Percentiles rank a stretch among this genome's conserved stretches.
Conservation (phyloP, 116 monocot species). For the Papilionanthe hybrid region DNA sequence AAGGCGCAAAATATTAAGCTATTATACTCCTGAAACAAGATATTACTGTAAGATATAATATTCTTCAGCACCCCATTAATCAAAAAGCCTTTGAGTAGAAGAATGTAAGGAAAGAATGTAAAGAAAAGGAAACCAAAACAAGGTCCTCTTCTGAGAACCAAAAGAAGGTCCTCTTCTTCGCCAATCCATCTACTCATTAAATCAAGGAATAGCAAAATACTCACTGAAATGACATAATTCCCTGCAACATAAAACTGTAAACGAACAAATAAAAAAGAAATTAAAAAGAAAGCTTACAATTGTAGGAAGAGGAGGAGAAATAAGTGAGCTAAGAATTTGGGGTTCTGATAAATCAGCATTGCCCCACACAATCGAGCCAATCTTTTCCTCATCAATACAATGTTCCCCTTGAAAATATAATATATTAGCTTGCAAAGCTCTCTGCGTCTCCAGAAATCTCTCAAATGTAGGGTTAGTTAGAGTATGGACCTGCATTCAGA, state of each 20-base stretch:
- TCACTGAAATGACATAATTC: background rate
- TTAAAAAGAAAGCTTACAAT: constrained; percentile 48
- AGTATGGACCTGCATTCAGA: constrained; percentile 51
- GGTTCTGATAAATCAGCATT: constrained; percentile 41
- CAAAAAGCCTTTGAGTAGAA: no score
- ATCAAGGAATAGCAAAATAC: background rate
- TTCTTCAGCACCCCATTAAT: no score
- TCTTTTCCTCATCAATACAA: constrained; percentile 34
- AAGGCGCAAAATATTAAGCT: no score
- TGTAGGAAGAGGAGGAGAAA: constrained; percentile 48
- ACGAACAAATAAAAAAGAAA: background rate
- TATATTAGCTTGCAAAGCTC: constrained; percentile 35
- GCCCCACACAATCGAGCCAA: constrained; percentile 56
- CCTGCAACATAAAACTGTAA: background rate
- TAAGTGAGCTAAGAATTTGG: constrained; percentile 31
- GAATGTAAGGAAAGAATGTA: no score
- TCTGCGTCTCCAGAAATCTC: constrained; percentile 40
- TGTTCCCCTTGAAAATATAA: constrained; percentile 66
- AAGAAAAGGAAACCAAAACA: no score
- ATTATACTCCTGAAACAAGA: no score
- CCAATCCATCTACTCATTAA: background rate
- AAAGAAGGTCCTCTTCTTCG: background rate
- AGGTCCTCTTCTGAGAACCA: no score
- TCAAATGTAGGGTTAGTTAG: constrained; percentile 60
- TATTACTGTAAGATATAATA: no score